Percentiles rank a stretch among this genome's conserved stretches.
These are phyloP conservation scores for Rickenella mellea DNA, from an alignment of 768 basidiomycete genomes.

Conservation along the genomic window DNA sequence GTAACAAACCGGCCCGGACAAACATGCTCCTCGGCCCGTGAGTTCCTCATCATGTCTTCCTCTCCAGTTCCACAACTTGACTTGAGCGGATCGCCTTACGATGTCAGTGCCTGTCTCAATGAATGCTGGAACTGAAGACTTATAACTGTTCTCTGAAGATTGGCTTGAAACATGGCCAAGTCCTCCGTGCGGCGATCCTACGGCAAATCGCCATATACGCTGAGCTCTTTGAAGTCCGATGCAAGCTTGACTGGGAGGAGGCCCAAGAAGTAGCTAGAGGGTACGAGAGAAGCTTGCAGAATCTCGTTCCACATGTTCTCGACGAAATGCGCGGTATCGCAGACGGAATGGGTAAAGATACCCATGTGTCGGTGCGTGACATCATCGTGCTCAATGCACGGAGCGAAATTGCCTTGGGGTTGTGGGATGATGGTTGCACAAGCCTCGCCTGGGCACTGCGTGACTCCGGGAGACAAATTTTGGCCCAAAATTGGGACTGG, in stretches of 20 bases:
- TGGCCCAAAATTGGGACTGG: slow-evolving; percentile 32
- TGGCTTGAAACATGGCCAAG: slow-evolving; percentile 19
- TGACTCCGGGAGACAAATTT: slow-evolving; percentile 9
- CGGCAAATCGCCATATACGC: slow-evolving; percentile 22
- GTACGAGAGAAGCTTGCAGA: slow-evolving; percentile 15
- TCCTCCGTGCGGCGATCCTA: slow-evolving; percentile 19
- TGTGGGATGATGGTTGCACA: slow-evolving; percentile 28
- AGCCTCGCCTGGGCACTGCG: slow-evolving; percentile 19
- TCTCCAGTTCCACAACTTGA: background rate
- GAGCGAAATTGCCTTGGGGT: slow-evolving; percentile 27
- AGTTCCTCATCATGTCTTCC: background rate
- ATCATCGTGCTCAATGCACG: slow-evolving; percentile 26
- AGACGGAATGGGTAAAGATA: slow-evolving; percentile 18
- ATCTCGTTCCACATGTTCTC: slow-evolving; percentile 18
- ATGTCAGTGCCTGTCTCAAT: slow-evolving; percentile 2
- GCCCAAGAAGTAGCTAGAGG: slow-evolving; percentile 18
- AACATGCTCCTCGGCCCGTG: too few relatives aligned
- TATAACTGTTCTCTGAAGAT: slow-evolving; percentile 11
- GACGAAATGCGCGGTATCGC: slow-evolving; percentile 26
- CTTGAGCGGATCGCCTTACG: slow-evolving; percentile 7
- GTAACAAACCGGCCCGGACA: too few relatives aligned
- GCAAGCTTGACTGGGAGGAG: slow-evolving; percentile 23
- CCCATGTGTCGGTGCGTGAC: slow-evolving; percentile 15
- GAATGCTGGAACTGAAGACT: background rate
- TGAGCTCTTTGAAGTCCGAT: slow-evolving; percentile 19